These are phyloP conservation scores for Cylindrotheca closterium DNA, from an alignment of 108 stramenopile genomes.

Conservation along the genomic window DNA sequence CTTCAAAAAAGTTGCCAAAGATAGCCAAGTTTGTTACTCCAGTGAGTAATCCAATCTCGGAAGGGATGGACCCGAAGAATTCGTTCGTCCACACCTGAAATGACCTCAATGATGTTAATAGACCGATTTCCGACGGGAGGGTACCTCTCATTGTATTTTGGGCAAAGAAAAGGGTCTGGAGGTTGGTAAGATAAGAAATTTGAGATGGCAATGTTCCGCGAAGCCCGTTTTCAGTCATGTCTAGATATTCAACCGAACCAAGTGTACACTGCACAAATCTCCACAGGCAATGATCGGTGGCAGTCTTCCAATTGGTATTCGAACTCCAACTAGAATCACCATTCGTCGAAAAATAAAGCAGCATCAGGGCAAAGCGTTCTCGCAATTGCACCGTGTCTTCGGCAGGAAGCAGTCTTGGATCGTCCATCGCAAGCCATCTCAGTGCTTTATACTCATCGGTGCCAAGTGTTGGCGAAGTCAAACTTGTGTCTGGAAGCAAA, in stretches of 20 bases:
- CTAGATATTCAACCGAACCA: conserved; percentile 5
- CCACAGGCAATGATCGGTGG: conserved; percentile 23
- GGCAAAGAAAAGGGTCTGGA: background rate
- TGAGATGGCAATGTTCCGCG: conserved; percentile 15
- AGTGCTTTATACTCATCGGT: conserved; percentile 34
- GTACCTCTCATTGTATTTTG: conserved; percentile 35
- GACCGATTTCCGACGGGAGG: conserved; percentile 38
- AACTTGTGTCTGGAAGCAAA: background rate
- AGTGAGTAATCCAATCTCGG: background rate
- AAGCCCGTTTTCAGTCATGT: conserved; percentile 14
- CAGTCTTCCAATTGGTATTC: conserved; percentile 26
- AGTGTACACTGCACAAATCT: background rate
- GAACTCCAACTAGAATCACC: conserved; percentile 21
- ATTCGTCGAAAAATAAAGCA: conserved; percentile 28
- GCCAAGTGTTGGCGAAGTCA: background rate
- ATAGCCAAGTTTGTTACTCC: background rate
- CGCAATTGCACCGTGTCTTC: conserved; percentile 14
- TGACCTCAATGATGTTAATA: conserved; percentile 19
- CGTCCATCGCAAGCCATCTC: conserved; percentile 28
- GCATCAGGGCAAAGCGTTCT: conserved; percentile 27
- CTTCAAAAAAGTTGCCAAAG: conserved; percentile 4
- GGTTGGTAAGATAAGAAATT: background rate
- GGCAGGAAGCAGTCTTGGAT: conserved; percentile 18
- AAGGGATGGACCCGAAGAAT: conserved; percentile 5
- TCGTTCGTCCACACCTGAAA: conserved; percentile 23